Conservation (phyloP, 1,284 basidiomycete species). For the Pseudomicrostroma phylloplanum region DNA sequence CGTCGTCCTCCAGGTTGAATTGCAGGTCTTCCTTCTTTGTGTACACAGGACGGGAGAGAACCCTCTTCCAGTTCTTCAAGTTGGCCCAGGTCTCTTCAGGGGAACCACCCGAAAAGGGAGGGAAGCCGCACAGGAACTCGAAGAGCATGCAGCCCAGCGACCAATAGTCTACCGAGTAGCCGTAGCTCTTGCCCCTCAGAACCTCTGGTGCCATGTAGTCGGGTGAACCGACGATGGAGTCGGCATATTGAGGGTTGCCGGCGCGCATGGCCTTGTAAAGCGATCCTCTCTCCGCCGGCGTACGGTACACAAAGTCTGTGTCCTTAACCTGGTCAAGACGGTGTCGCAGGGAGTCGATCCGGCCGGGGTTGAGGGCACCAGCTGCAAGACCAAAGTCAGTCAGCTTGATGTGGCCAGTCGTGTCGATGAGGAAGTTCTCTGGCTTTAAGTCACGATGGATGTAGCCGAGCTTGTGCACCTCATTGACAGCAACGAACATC, state of each 20-base stretch:
- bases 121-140: conserved; percentile 80
- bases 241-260: conserved; percentile 80
- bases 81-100: conserved; percentile 99
- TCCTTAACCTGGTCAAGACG: conserved; percentile 97
- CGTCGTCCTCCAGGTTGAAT: conserved; percentile 88
- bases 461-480: conserved; percentile 45
- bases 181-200: conserved; percentile 86
- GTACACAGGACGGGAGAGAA: conserved; percentile 84
- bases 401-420: conserved; percentile 91
- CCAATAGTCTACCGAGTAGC: conserved; percentile 96
- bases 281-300: conserved; percentile 87
- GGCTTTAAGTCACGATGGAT: conserved; percentile 91
- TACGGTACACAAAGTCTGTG: conserved; percentile 79
- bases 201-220: conserved; percentile 82
- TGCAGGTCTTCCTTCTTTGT: conserved; percentile 92
- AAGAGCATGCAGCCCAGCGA: conserved; percentile 96
- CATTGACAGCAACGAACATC: conserved; percentile 50
- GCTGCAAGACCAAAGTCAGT: conserved; percentile 98
- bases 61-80: conserved; percentile 90
- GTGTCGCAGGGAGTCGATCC: conserved; percentile 87
- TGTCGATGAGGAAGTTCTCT: conserved; percentile 97
- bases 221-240: conserved; percentile 95
- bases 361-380: conserved; percentile 86
- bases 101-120: conserved; percentile 90
- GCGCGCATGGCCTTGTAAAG: conserved; percentile 88